Conservation (phyloP, 1,284 basidiomycete genomes). For the Apiotrichum akiyoshidainum region DNA sequence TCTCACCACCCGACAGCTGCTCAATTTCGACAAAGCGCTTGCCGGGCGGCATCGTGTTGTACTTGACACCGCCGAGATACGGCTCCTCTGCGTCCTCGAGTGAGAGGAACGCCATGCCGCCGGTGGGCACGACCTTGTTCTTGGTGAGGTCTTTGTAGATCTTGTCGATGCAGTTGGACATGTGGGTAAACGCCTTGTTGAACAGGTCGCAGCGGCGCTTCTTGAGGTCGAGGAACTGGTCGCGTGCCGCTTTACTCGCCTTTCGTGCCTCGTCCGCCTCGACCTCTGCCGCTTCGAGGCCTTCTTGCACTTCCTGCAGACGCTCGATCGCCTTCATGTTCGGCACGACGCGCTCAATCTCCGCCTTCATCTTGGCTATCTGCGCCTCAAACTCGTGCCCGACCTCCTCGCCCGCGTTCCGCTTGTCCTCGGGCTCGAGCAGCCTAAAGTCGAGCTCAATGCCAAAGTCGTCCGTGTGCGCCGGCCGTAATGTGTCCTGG, state of each 20-base stretch:
- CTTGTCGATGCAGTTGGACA: constrained; percentile 86
- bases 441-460: constrained; percentile 82
- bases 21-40: constrained; percentile 99
- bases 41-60: constrained; percentile 98
- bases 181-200: constrained; percentile 94
- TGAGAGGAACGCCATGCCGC: constrained; percentile 92
- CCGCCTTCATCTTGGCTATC: constrained; percentile 67
- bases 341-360: constrained; percentile 92
- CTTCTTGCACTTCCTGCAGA: constrained; percentile 85
- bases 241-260: constrained; percentile 81
- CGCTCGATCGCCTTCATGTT: constrained; percentile 94
- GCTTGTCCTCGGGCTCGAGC: constrained; percentile 78
- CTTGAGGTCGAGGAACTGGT: constrained; percentile 85
- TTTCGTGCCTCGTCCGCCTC: constrained; percentile 61
- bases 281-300: constrained; percentile 56
- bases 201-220: constrained; percentile 84
- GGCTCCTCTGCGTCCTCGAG: constrained; percentile 98
- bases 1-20: constrained; percentile 95
- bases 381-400: constrained; percentile 73
- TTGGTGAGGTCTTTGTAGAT: constrained; percentile 99
- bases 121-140: constrained; percentile 78
- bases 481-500: constrained; percentile 68
- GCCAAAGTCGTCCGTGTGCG: constrained; percentile 74
- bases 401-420: constrained; percentile 67
- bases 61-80: constrained; percentile 91